These are phyloP conservation scores for Asterophora parasitica DNA, from an alignment of 768 basidiomycete species.

Conservation along the genomic window DNA sequence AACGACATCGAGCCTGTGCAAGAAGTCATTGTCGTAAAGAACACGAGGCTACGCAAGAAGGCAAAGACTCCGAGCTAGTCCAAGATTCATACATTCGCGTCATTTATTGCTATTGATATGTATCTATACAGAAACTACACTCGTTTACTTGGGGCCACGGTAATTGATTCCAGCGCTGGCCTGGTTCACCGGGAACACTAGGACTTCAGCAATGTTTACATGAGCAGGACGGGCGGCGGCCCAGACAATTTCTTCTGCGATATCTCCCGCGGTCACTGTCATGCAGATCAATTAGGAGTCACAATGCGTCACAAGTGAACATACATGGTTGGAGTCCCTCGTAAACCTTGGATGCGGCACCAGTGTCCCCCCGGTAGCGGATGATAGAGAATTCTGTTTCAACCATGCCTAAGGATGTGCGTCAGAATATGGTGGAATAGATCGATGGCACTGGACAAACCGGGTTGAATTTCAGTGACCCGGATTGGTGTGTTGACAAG, in stretches of 20 bases:
- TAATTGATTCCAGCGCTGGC: slow-evolving; percentile 64
- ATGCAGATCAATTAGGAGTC: slow-evolving; percentile 8
- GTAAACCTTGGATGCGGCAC: slow-evolving; percentile 86
- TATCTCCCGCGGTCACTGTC: slow-evolving; percentile 75
- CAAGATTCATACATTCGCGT: slow-evolving; percentile 10
- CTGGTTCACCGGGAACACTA: slow-evolving; percentile 77
- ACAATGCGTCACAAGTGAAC: slow-evolving; percentile 23
- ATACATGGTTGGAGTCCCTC: slow-evolving; percentile 80
- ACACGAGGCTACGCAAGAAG: slow-evolving; percentile 57
- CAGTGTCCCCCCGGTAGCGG: slow-evolving; percentile 81
- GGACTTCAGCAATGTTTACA: slow-evolving; percentile 84
- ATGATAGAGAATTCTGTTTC: slow-evolving; percentile 92
- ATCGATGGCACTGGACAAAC: slow-evolving; percentile 32
- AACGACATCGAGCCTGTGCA: slow-evolving; percentile 48
- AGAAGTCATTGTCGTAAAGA: slow-evolving; percentile 34
- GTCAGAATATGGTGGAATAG: background rate
- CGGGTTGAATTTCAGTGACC: slow-evolving; percentile 93
- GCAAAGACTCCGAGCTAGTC: slow-evolving; percentile 23
- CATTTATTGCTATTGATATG: slow-evolving; percentile 16
- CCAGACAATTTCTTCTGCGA: slow-evolving; percentile 99
- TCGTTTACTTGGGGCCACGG: slow-evolving; percentile 35
- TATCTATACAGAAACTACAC: slow-evolving; percentile 10
- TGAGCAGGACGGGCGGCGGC: slow-evolving; percentile 87
- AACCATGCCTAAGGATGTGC: slow-evolving; percentile 56
- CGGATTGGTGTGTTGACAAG: slow-evolving; percentile 90